Evolutionary conservation across 2,329 filamentous ascomycete genomes (phyloP).

Genomic region (Acephala macrosclerotiorum): DNA sequence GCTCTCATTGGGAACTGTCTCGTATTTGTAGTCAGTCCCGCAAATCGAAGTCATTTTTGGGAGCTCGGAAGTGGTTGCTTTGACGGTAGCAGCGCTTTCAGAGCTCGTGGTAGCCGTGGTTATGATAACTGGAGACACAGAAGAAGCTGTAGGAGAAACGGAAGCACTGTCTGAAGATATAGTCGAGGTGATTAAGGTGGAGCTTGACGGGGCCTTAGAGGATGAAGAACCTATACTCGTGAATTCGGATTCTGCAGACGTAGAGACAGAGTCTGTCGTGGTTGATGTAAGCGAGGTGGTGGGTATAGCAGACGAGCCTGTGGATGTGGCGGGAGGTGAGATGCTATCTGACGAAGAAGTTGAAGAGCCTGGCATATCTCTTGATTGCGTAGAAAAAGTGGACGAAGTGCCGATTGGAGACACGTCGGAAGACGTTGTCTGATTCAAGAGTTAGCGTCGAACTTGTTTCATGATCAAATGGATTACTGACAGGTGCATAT

Average conservation of each 20-base stretch:
- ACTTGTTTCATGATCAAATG: too few relatives aligned
- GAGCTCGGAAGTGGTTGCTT: background rate
- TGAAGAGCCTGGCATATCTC: too few relatives aligned
- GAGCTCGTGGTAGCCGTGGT: background rate
- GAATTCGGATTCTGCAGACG: too few relatives aligned
- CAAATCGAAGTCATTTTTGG: background rate
- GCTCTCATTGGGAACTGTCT: background rate
- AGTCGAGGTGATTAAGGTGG: background rate
- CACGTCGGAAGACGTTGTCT: too few relatives aligned
- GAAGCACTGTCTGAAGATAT: background rate
- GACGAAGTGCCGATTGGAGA: too few relatives aligned
- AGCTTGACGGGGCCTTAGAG: background rate
- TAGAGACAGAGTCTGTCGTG: background rate
- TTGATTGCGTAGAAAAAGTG: too few relatives aligned
- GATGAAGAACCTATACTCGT: too few relatives aligned
- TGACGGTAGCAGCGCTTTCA: background rate
- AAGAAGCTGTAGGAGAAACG: background rate
- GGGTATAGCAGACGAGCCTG: background rate
- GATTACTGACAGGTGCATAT: too few relatives aligned
- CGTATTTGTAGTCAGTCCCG: background rate
- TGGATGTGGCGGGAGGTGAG: too few relatives aligned
- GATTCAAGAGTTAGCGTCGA: too few relatives aligned
- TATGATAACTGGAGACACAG: background rate
- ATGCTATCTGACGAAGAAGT: too few relatives aligned
- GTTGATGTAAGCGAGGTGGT: background rate